Evolutionary conservation across 805 yeast species (phyloP).

Genomic region (Yarrowia osloensis): DNA sequence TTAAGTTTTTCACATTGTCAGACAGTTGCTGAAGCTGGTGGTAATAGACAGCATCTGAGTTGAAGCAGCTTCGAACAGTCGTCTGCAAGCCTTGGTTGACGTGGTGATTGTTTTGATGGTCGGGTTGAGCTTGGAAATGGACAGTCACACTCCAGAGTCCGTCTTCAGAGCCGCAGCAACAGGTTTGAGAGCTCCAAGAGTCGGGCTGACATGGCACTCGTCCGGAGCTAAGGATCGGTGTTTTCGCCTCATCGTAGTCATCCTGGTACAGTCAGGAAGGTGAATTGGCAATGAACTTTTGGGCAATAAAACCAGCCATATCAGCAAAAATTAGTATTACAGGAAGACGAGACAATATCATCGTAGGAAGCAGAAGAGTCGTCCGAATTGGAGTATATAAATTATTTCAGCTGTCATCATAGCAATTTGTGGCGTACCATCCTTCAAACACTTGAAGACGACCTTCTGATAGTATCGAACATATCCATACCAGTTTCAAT

Average conservation of each 20-base stretch:
- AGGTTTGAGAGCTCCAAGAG: constrained; percentile 8
- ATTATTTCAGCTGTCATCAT: too few species aligned
- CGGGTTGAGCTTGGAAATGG: neutral
- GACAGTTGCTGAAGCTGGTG: constrained; percentile 83
- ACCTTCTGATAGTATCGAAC: too few species aligned
- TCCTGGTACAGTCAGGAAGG: too few species aligned
- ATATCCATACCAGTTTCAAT: too few species aligned
- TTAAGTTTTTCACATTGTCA: constrained; percentile 67
- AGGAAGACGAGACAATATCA: too few species aligned
- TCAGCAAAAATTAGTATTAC: too few species aligned
- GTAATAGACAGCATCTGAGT: constrained; percentile 78
- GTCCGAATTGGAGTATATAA: too few species aligned
- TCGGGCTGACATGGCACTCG: neutral
- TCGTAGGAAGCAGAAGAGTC: too few species aligned
- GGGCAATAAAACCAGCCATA: too few species aligned
- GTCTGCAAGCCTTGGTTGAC: constrained; percentile 33
- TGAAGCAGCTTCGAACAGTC: constrained; percentile 64
- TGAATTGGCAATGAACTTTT: too few species aligned
- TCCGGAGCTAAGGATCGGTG: neutral
- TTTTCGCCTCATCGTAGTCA: neutral
- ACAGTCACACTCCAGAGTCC: neutral
- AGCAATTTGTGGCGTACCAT: too few species aligned
- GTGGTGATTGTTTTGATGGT: neutral
- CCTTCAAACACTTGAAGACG: too few species aligned
- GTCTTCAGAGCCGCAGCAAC: neutral